Percentiles rank a stretch among this genome's conserved stretches.
These are phyloP conservation scores for Leccinum fuscescens DNA, from an alignment of 1,284 basidiomycete genomes.

Conservation along the genomic window DNA sequence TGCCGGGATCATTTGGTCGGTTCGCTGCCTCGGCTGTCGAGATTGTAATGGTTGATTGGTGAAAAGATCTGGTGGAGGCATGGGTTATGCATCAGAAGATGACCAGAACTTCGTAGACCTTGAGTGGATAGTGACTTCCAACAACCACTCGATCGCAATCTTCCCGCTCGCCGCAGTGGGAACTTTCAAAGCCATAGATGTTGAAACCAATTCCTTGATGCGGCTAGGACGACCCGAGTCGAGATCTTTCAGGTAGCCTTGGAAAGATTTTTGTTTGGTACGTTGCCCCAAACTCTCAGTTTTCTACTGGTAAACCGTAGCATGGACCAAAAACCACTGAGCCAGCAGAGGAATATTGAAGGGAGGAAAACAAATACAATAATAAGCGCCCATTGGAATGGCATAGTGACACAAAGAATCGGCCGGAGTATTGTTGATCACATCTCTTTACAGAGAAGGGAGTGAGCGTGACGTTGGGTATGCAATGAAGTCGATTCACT, in stretches of 20 bases:
- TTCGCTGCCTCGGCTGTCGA: not conserved
- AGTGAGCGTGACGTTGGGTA: not conserved
- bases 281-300: not conserved
- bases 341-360: not conserved
- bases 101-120: not conserved
- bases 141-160: too few species aligned
- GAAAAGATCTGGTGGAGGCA: not conserved
- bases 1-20: not conserved
- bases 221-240: not conserved
- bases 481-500: not conserved
- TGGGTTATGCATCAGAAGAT: not conserved
- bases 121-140: too few species aligned
- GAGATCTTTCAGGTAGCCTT: not conserved
- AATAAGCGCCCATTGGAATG: not conserved
- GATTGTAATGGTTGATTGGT: not conserved
- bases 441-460: not conserved
- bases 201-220: too few species aligned
- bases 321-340: not conserved
- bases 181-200: too few species aligned
- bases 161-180: too few species aligned
- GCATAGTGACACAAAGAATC: not conserved
- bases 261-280: not conserved
- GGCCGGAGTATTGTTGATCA: not conserved
- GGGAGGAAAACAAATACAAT: not conserved
- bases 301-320: not conserved